Base-by-base conservation (phyloP, 805 yeast species). In the Teunomyces gatunensis region DNA sequence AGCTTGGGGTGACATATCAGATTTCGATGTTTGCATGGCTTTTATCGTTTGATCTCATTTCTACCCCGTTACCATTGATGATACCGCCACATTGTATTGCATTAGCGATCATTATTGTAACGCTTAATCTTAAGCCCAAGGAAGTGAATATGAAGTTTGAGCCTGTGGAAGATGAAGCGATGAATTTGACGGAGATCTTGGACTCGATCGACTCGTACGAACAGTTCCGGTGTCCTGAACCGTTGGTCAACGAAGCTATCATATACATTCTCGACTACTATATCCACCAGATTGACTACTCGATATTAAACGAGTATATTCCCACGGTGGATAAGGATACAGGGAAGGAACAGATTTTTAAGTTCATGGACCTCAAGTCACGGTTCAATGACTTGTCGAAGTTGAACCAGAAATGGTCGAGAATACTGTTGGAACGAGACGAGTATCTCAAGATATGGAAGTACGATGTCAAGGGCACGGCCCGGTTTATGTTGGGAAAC, bases 51-150 rank as follows among this genome's bases (percentile, higher is more conserved):
- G 97, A 90, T 61, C 71, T 83, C 9, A 80, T 84, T 59, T 78
- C 83, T 47, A 81, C 95, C 2, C 88, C 87, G 32, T 72, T 85
- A 13, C 75, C 82, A 7, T 65, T 90, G 30, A 83, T 80, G 56
- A 75, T 81, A 6, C 94, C 96, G 1, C 83, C 88, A 3, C 92
- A 89, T 61, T 76, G 84, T 23, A 79, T 85, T 28, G 89, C 96
- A 0, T 59, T 88, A 45, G 86, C 89, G 3, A 75, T 81, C 25
- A 64, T 89, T 39, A 79, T 79, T 37, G 70, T 89, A 25, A 80
- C 92, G 1, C 70, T 74, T 36, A 80, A 79, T 55, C 55, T 84
- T 36, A 63, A 74, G 40, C 69, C 73, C 4, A 49, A 59, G 37
- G 69, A 68, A 47, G 49, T 56, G 17, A 39, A 39, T 29, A 47